Conservation (phyloP, 2,329 filamentous ascomycete genomes). For the Periconia sp. region DNA sequence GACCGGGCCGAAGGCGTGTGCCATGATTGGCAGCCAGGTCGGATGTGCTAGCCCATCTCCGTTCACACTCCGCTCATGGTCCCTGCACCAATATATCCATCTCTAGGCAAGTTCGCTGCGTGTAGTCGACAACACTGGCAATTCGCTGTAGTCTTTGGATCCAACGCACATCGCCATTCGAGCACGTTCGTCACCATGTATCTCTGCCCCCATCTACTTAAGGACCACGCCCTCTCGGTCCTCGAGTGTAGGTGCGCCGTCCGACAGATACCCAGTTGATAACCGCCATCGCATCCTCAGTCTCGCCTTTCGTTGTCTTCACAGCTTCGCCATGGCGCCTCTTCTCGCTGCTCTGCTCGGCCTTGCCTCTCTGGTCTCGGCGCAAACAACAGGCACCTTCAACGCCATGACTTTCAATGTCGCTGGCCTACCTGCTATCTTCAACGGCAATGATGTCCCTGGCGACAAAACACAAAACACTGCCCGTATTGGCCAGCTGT, state of each 20-base stretch:
- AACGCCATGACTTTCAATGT: slow-evolving; percentile 61
- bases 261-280: background rate
- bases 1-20: no score
- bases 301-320: background rate
- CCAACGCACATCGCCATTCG: no score
- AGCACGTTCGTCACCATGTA: background rate
- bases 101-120: background rate
- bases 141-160: no score
- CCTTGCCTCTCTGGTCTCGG: slow-evolving; percentile 9
- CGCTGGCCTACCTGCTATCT: slow-evolving; percentile 58
- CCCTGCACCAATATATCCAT: background rate
- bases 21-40: no score
- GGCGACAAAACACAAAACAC: slow-evolving; percentile 65
- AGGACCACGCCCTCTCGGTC: background rate
- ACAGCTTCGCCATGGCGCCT: background rate
- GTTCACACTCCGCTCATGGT: background rate
- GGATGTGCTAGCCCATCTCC: background rate
- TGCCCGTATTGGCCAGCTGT: slow-evolving; percentile 57
- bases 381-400: slow-evolving; percentile 48
- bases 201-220: background rate
- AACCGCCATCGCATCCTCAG: background rate
- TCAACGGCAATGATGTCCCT: slow-evolving; percentile 63
- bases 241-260: no score
- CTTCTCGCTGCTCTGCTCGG: background rate
- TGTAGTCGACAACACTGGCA: background rate